These are phyloP conservation scores for Cymbopogon citratus DNA, from an alignment of 176 grass and related monocot genomes.

Conservation along the genomic window DNA sequence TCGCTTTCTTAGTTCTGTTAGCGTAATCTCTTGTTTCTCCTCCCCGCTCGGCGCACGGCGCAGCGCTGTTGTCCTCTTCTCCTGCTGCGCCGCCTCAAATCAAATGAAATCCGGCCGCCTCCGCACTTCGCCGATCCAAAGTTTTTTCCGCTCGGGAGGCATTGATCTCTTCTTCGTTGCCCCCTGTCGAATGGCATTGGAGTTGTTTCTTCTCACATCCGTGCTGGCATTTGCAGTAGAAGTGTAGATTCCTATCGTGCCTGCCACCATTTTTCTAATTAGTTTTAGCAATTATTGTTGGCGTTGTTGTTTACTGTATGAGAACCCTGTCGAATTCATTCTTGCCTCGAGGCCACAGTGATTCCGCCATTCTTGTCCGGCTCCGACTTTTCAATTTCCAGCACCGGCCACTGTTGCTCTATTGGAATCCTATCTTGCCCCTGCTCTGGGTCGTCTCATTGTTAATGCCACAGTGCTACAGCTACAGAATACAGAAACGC, in stretches of 20 bases:
- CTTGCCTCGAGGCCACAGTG: background rate
- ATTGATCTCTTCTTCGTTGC: background rate
- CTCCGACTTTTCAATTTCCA: background rate
- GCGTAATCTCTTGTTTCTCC: background rate
- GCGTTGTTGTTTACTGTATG: background rate
- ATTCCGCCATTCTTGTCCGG: background rate
- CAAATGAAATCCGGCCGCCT: background rate
- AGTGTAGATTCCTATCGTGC: background rate
- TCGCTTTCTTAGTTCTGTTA: background rate
- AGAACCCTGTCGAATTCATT: background rate
- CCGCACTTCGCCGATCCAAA: background rate
- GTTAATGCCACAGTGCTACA: background rate
- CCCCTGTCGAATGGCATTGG: background rate
- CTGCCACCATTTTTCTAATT: background rate
- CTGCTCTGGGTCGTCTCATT: background rate
- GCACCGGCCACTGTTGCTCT: background rate
- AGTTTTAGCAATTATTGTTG: background rate
- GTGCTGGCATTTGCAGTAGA: background rate
- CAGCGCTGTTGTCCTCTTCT: background rate
- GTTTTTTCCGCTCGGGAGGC: background rate
- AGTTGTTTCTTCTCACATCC: background rate
- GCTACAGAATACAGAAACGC: background rate
- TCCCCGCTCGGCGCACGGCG: background rate
- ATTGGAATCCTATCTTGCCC: background rate
- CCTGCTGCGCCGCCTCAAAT: background rate